Evolutionary conservation across 2,329 filamentous ascomycete species (phyloP), one percentile per base, ranked within the genome.

Genomic region (Sclerotinia glacialis): DNA sequence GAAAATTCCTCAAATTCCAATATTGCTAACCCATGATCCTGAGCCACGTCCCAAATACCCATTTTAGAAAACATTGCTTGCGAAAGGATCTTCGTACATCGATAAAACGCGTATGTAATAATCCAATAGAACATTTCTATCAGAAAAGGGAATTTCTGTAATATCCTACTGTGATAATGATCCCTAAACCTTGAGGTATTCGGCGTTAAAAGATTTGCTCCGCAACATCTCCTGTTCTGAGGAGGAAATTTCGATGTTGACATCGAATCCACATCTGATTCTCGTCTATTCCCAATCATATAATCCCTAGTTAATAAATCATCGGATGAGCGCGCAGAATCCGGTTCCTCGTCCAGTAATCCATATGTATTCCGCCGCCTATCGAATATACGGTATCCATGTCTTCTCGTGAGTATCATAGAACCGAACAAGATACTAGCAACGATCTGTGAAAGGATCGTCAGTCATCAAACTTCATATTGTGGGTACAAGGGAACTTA

Each of bases 51-150:
- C 80, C 84, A 86, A 40, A 86, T 82, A 6, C 77, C 76, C 0
- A 75, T 78, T 21, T 78, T 73, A 34, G 77, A 78, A 63, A 80
- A 76, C 11, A 77, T 71, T 28, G 72, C 70, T 56, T 75, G 71
- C 16, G 74, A 74, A 21, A 71, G 68, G 23, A 76, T 54, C 9
- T 68, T 70, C 11, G 75, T 73, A 53, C 69, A 73, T 44, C 72
- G 70, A 53, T 76, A 77, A 40, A 74, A 74, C 1, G 74, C 71
- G 54, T 77, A 75, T 2, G 74, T 88, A 69, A 88, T 80, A 59
- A 84, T 79, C 86, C 86, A 89, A 76, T 89, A 89, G 72, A 88
- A 86, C 84, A 88, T 87, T 74, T 88, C 86, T 65, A 88, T 83
- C 71, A 88, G 73, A 73, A 89, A 89, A 0, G 86, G 85, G 71